Base-by-base conservation (phyloP, 2,329 filamentous ascomycete species). In the Arthroderma sp. region DNA sequence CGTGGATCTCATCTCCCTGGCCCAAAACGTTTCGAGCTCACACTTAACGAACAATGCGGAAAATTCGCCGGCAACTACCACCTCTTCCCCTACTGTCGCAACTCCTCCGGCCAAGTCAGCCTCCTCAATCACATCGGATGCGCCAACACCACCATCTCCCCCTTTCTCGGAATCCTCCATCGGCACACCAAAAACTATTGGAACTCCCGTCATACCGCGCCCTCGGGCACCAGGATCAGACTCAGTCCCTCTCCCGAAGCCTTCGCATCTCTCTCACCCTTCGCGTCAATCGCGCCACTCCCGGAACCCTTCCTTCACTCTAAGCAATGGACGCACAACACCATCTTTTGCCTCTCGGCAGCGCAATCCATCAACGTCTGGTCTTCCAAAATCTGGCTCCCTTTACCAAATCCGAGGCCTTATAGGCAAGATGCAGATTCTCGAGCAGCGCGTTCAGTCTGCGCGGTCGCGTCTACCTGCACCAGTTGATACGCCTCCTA, bases 391-490 rank as follows among this genome's bases (percentile, higher is more conserved):
- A 36, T 51, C 78, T 29, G 74, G 76, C 50, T 96, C 91, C 1
- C 77, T 98, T 41, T 83, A 84, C 53, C 91, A 98, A 61, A 94
- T 98, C 57, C 86, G 89, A 51, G 83, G 82, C 29, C 79, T 98
- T 52, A 94, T 93, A 47, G 88, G 86, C 29, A 91, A 96, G 66
- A 95, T 96, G 87, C 86, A 95, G 65, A 85, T 86, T 53, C 80
- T 98, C 49, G 91, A 96, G 63, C 86, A 91, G 51, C 78, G 91
- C 38, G 89, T 98, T 6, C 87, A 96, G 49, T 86, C 82, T 27
- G 91, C 83, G 11, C 80, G 87, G 54, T 95, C 89, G 34, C 94
- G 91, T 65, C 75, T 98, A 15, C 91, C 91, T 2, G 86, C 83
- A 1, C 86, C 88, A 2, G 73, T 78, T 5, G 74, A 71, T 44